Base-by-base conservation (phyloP, 495 filamentous ascomycete genomes). In the Massariosphaeria phaeospora region DNA sequence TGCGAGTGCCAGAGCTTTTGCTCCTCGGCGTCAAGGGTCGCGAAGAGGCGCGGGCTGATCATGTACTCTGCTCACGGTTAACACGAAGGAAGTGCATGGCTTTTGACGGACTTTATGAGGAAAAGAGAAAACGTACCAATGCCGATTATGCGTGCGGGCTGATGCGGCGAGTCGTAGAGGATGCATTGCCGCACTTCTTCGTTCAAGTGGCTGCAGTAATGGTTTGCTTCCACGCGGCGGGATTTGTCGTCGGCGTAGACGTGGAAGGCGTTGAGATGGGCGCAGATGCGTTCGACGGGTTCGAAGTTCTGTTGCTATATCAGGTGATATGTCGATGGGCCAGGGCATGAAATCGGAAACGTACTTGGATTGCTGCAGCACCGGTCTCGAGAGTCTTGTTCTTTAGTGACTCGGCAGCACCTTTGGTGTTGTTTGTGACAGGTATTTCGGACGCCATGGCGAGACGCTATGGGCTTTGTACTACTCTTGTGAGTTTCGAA, bases 221-320 rank as follows among this genome's bases (percentile, higher is more conserved):
- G 89, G 66, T 91, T 88, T 2, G 86, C 74, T 63, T 93, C 88
- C 23, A 95, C 80, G 53, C 72, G 75, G 20, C 85, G 79, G 0
- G 71, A 75, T 0, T 81, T 81, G 39, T 89, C 86, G 12, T 77
- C 75, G 30, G 82, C 83, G 67, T 91, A 91, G 51, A 81, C 78
- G 69, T 94, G 89, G 71, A 89, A 91, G 42, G 88, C 89, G 66
- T 93, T 89, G 24, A 95, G 75, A 65, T 89, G 84, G 2, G 84
- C 89, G 69, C 91, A 95, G 58, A 95, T 80, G 45, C 78, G 78
- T 54, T 89, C 85, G 23, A 86, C 63, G 0, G 90, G 89, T 0
- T 73, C 71, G 66, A 95, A 89, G 57, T 85, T 74, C 72, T 86
- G 69, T 17, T 20, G 4, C 40, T 23, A 17, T 39, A 39, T 11